Evolutionary conservation across 768 basidiomycete species (phyloP), one percentile per base, ranked within the genome.

Genomic region (Phlebiopsis gigantea): DNA sequence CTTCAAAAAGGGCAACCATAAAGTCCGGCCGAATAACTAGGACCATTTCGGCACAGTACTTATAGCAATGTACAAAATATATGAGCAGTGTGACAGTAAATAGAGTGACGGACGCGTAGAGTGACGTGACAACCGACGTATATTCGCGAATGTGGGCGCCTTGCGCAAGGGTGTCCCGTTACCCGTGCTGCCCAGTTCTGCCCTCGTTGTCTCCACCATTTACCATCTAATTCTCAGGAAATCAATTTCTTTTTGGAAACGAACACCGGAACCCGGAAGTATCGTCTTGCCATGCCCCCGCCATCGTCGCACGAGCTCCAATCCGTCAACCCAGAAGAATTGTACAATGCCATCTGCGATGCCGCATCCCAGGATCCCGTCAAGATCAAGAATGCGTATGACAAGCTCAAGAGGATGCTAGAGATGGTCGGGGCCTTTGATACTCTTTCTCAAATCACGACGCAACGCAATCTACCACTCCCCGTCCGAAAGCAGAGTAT

Each of bases 401-500:
- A 79, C 60, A 80, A 84, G 41, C 78, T 93, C 58, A 88, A 88
- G 63, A 69, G 79, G 60, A 76, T 90, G 68, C 72, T 88, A 24
- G 81, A 85, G 48, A 79, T 82, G 72, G 77, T 82, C 48, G 91
- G 90, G 42, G 81, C 86, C 0, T 88, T 80, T 63, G 82, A 88
- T 64, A 78, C 79, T 19, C 74, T 93, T 47, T 82, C 88, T 62
- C 80, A 85, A 61, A 90, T 93, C 68, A 88, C 89, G 22, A 75
- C 82, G 26, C 78, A 83, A 62, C 73, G 71, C 60, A 69, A 76
- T 1, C 69, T 85, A n/a, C 85, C 88, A 14, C 68, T 87, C 34
- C 73, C 73, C 15, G 79, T 93, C 49, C 83, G 93, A 42, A 81
- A 88, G 62, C 88, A 90, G 68, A 84, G 88, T 24, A 90, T 92